Percentiles rank a stretch among this genome's conserved stretches.
These are phyloP conservation scores for Zymoseptoria tritici DNA, from an alignment of 2,329 filamentous ascomycete genomes.

Conservation along the genomic window DNA sequence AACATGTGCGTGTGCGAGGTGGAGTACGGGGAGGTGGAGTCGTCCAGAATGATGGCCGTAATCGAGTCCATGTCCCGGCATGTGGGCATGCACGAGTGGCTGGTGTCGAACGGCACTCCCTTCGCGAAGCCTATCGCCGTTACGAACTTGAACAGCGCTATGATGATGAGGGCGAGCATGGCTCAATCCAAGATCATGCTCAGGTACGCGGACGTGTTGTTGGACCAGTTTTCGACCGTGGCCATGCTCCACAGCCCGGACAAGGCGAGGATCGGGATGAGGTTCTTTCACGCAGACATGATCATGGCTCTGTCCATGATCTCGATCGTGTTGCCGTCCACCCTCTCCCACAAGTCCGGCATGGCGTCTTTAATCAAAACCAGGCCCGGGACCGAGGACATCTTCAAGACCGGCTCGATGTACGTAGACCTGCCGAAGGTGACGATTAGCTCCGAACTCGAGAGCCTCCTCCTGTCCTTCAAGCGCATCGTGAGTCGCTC, in stretches of 20 bases:
- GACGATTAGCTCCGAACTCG: background rate
- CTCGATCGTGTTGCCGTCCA: slow-evolving; percentile 2
- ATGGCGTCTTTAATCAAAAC: background rate
- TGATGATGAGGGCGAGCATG: too few relatives aligned
- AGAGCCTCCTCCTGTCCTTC: background rate
- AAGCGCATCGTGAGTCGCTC: background rate
- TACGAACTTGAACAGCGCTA: too few relatives aligned
- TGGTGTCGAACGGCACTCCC: background rate
- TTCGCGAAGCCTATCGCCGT: background rate
- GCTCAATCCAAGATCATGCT: background rate
- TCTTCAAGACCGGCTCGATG: slow-evolving; percentile 1
- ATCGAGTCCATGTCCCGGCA: background rate
- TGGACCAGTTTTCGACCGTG: background rate
- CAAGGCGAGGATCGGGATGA: background rate
- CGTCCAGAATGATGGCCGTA: background rate
- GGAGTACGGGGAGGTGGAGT: background rate
- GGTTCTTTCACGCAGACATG: slow-evolving; percentile 3
- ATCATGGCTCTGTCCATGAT: slow-evolving; percentile 4
- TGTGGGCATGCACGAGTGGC: background rate
- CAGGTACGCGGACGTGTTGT: background rate
- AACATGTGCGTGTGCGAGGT: background rate
- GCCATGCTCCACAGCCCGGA: slow-evolving; percentile 1
- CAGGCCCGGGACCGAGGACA: slow-evolving; percentile 1
- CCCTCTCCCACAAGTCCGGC: slow-evolving; percentile 1
- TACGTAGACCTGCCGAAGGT: slow-evolving; percentile 4